phyloP scores from a whole-genome alignment of 768 basidiomycete genomes.

The Pholiota microspora region DNA sequence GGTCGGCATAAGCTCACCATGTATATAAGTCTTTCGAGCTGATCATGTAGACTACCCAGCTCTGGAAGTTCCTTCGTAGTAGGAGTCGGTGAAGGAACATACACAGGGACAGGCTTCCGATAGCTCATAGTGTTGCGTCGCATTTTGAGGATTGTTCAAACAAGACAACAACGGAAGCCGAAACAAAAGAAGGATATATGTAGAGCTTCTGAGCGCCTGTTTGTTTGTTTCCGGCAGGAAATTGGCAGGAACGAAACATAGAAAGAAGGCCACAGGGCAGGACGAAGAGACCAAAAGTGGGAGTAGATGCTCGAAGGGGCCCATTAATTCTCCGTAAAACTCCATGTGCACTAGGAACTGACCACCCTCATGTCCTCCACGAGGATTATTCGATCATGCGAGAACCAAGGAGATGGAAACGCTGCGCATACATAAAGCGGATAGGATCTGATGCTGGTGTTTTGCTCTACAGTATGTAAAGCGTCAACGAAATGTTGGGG shows the following conservation, averaged over 20 bases:
- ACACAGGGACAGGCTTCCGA: conserved; percentile 68
- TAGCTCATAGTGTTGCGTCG: conserved; percentile 51
- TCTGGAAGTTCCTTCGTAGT: conserved; percentile 28
- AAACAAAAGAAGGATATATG: background rate
- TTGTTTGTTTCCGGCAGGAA: background rate
- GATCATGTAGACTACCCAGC: background rate
- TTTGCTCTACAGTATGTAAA: background rate
- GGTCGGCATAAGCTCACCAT: background rate
- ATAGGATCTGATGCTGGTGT: background rate
- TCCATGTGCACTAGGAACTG: background rate
- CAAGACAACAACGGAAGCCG: background rate
- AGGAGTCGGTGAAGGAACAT: conserved; percentile 62
- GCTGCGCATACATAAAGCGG: background rate
- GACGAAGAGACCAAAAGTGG: background rate
- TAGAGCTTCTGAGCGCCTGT: background rate
- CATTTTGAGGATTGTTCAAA: conserved; percentile 18
- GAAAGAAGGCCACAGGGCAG: background rate
- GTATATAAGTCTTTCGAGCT: background rate
- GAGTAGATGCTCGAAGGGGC: background rate
- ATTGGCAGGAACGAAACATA: background rate
- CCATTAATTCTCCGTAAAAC: background rate
- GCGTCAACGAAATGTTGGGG: background rate
- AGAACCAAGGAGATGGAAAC: background rate
- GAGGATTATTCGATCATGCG: background rate
- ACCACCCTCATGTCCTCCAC: background rate